These are phyloP conservation scores for Aspergillus heteromorphus DNA, from an alignment of 495 filamentous ascomycete genomes.

Conservation along the genomic window DNA sequence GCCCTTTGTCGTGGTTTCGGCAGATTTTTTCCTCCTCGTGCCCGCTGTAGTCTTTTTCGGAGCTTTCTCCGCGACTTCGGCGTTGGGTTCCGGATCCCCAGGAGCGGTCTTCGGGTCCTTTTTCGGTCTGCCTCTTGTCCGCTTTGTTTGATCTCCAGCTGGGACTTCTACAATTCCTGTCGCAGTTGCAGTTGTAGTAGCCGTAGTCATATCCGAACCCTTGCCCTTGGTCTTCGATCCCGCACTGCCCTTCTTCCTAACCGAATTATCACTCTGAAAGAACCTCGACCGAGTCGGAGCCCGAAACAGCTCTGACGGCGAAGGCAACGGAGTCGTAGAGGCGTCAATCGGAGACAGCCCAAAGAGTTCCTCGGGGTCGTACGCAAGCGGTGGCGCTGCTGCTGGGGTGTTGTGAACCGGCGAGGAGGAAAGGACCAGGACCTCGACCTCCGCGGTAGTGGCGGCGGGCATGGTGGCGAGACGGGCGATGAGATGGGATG, in stretches of 20 bases:
- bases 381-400: conserved; percentile 11
- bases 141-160: conserved; percentile 16
- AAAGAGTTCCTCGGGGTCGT: conserved; percentile 10
- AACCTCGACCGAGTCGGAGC: conserved; percentile 25
- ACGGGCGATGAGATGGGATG: background rate
- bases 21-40: conserved; percentile 15
- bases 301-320: conserved; percentile 31
- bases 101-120: conserved; percentile 4
- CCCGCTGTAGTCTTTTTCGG: conserved; percentile 14
- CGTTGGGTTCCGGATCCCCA: background rate
- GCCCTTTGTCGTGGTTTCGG: conserved; percentile 14
- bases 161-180: conserved; percentile 2
- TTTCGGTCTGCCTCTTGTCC: conserved; percentile 15
- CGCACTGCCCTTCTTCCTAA: background rate
- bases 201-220: conserved; percentile 3
- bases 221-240: conserved; percentile 4
- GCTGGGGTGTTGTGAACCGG: conserved; percentile 22
- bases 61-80: conserved; percentile 12
- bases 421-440: conserved; percentile 40
- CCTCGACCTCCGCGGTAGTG: conserved; percentile 20
- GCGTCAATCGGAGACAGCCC: conserved; percentile 13
- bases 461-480: conserved; percentile 22
- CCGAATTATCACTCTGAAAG: conserved; percentile 14
- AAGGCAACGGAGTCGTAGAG: conserved; percentile 29
- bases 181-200: conserved; percentile 12